A percentile compares a stretch with the other conserved stretches of the same genome.
These are phyloP conservation scores for Colletotrichum horii DNA, from an alignment of 2,329 filamentous ascomycete genomes.

Conservation along the genomic window DNA sequence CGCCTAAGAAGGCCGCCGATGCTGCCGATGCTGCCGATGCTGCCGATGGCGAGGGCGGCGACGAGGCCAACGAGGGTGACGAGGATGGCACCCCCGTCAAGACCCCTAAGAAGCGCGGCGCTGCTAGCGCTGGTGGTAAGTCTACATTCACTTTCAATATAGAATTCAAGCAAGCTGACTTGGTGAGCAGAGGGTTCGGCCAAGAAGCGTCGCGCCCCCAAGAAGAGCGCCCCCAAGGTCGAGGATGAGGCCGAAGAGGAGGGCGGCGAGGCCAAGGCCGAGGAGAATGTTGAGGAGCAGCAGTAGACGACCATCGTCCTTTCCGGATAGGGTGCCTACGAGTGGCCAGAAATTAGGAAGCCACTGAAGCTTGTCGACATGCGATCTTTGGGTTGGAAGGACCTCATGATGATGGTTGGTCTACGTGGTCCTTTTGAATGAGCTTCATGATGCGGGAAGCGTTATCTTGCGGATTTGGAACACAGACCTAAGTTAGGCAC, in stretches of 20 bases:
- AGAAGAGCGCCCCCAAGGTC: conserved; percentile 23
- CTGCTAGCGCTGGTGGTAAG: background rate
- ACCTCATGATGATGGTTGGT: background rate
- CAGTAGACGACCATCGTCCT: conserved; percentile 25
- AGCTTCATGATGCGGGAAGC: background rate
- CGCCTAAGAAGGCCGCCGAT: conserved; percentile 24
- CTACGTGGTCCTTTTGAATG: background rate
- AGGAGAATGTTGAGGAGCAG: conserved; percentile 45
- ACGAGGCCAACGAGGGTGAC: background rate
- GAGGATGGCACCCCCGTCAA: background rate
- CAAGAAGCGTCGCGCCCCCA: conserved; percentile 14
- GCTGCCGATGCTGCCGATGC: background rate
- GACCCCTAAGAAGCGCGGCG: conserved; percentile 3
- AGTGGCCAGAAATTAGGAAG: background rate
- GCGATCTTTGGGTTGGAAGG: background rate
- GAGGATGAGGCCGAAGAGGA: conserved; percentile 1
- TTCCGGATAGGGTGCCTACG: background rate
- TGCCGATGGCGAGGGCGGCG: background rate
- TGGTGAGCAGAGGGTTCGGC: background rate
- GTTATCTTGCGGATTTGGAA: background rate
- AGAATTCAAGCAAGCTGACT: background rate
- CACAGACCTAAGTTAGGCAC: background rate
- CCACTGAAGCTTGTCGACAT: background rate
- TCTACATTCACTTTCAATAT: background rate
- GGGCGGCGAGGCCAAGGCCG: background rate